These are phyloP conservation scores for Brettanomyces anomalus DNA, from an alignment of 805 yeast species.

Conservation along the genomic window DNA sequence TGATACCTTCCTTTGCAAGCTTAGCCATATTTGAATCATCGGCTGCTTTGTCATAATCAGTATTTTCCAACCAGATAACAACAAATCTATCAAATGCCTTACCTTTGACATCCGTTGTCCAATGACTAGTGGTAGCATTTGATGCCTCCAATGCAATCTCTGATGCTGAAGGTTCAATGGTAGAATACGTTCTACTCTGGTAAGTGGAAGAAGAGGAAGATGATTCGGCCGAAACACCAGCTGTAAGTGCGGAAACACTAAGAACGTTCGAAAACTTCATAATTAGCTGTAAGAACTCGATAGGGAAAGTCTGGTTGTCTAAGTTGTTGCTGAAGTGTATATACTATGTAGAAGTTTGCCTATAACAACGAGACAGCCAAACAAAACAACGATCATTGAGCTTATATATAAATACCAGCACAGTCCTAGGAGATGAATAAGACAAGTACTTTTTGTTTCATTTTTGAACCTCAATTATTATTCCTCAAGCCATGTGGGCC, in stretches of 20 bases:
- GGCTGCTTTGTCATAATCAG: slow-evolving; percentile 42
- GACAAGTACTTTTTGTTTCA: too few species aligned
- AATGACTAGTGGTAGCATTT: slow-evolving; percentile 23
- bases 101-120: slow-evolving; percentile 30
- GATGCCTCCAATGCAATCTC: slow-evolving; percentile 27
- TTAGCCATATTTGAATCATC: slow-evolving; percentile 34
- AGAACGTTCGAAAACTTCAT: slow-evolving; percentile 2
- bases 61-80: slow-evolving; percentile 43
- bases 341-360: too few species aligned
- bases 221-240: slow-evolving; percentile 6
- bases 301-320: too few species aligned
- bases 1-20: slow-evolving; percentile 35
- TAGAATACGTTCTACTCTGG: slow-evolving; percentile 19
- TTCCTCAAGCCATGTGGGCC: too few species aligned
- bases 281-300: too few species aligned
- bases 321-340: too few species aligned
- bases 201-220: slow-evolving; percentile 10
- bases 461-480: too few species aligned
- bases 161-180: slow-evolving; percentile 24
- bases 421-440: too few species aligned
- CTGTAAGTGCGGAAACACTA: slow-evolving; percentile 5
- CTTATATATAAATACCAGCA: too few species aligned
- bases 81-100: slow-evolving; percentile 30
- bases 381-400: too few species aligned
- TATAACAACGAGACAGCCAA: too few species aligned